Conservation (phyloP, 331 rosid species). For the Acacia pycnantha region DNA sequence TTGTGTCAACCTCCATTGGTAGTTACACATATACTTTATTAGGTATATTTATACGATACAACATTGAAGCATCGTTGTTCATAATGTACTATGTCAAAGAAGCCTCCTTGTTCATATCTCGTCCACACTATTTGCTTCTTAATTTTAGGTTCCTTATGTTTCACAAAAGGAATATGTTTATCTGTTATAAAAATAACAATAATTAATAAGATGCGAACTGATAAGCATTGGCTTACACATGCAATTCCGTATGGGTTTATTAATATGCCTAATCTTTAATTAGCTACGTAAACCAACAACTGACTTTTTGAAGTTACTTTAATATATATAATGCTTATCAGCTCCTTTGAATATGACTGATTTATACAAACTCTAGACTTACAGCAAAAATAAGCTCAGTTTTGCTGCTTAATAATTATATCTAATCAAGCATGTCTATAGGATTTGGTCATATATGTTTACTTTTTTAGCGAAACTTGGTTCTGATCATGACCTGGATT, state of each 20-base stretch:
- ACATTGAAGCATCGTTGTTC: background rate
- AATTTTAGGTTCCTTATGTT: background rate
- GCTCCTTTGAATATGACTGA: slow-evolving; percentile 13
- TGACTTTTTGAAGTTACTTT: slow-evolving; percentile 21
- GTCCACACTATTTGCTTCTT: background rate
- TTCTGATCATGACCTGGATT: background rate
- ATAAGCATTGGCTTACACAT: slow-evolving; percentile 11
- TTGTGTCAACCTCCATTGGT: too few species aligned
- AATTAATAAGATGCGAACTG: slow-evolving; percentile 16
- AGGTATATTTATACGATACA: background rate
- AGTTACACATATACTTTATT: too few species aligned
- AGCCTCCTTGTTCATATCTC: background rate
- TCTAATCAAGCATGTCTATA: background rate
- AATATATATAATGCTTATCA: background rate
- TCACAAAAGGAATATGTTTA: background rate
- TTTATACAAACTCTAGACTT: background rate
- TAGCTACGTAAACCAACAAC: background rate
- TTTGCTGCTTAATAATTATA: background rate
- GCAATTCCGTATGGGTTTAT: slow-evolving; percentile 22
- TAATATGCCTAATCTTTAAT: slow-evolving; percentile 14
- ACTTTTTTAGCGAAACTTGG: slow-evolving; percentile 3
- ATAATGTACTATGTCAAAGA: background rate
- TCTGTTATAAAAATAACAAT: background rate
- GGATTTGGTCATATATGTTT: background rate
- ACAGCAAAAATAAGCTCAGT: background rate